phyloP scores from a whole-genome alignment of 2,329 filamentous ascomycete species.

The Arthrobotrys pseudoclavata region DNA sequence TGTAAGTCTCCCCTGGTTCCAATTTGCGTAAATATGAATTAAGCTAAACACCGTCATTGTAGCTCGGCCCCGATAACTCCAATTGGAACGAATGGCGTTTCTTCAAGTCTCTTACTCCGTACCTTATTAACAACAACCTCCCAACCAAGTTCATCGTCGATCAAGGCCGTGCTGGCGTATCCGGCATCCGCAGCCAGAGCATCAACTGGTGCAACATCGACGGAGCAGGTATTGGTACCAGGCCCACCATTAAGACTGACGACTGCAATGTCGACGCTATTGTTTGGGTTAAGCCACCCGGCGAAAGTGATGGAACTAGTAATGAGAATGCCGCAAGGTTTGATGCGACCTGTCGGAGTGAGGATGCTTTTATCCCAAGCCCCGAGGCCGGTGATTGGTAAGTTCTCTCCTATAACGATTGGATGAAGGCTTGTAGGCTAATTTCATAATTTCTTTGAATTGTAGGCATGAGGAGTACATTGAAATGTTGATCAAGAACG shows the following conservation, averaged over 20 bases:
- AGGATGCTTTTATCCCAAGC: constrained; percentile 73
- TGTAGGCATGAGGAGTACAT: constrained; percentile 70
- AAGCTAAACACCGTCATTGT: constrained; percentile 66
- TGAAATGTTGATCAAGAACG: constrained; percentile 72
- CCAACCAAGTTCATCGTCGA: constrained; percentile 72
- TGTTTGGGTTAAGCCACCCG: constrained; percentile 79
- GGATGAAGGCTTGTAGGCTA: not conserved
- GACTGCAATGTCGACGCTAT: constrained; percentile 75
- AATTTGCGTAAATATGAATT: not conserved
- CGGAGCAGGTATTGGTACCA: constrained; percentile 75
- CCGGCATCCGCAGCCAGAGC: constrained; percentile 69
- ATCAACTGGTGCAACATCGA: constrained; percentile 78
- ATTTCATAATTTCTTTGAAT: not conserved
- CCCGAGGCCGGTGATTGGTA: constrained; percentile 80
- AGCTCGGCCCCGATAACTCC: constrained; percentile 67
- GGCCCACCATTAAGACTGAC: constrained; percentile 75
- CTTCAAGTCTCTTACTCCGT: constrained; percentile 70
- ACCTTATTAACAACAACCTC: constrained; percentile 69
- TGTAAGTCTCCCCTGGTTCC: constrained; percentile 15
- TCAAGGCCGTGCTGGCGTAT: constrained; percentile 60
- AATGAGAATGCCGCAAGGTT: constrained; percentile 70
- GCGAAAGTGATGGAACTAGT: constrained; percentile 70
- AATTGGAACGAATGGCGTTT: constrained; percentile 72
- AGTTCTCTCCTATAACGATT: not conserved
- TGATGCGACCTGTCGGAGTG: constrained; percentile 71